These are phyloP conservation scores for Calophaca sinica DNA, from an alignment of 306 rosid species.

Conservation along the genomic window DNA sequence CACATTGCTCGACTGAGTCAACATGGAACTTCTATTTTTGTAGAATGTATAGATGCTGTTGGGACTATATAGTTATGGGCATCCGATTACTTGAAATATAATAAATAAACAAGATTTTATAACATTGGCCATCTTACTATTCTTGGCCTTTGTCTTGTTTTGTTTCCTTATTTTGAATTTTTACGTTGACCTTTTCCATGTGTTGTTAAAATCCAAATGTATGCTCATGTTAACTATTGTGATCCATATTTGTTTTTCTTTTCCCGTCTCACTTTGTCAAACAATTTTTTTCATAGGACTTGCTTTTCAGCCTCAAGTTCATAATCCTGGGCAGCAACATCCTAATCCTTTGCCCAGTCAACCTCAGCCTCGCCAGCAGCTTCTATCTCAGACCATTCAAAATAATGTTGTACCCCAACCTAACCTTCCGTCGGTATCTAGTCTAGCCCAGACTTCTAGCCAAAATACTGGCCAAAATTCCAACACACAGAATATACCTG, in stretches of 20 bases:
- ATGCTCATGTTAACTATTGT: slow-evolving; percentile 30
- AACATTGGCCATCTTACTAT: slow-evolving; percentile 12
- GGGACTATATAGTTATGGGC: not conserved
- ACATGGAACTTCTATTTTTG: not conserved
- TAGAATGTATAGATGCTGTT: slow-evolving; percentile 10
- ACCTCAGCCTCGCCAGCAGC: slow-evolving; percentile 72
- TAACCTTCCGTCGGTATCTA: slow-evolving; percentile 61
- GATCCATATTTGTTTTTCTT: not conserved
- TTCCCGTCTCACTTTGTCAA: slow-evolving; percentile 23
- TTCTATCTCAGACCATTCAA: slow-evolving; percentile 74
- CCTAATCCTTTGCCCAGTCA: slow-evolving; percentile 65
- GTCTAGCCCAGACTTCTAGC: slow-evolving; percentile 65
- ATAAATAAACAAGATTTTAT: slow-evolving; percentile 4
- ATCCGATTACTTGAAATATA: slow-evolving; percentile 24
- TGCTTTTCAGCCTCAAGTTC: slow-evolving; percentile 62
- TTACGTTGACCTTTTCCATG: slow-evolving; percentile 10
- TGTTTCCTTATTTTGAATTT: slow-evolving; percentile 10
- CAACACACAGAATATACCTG: slow-evolving; percentile 67
- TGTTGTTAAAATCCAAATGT: slow-evolving; percentile 32
- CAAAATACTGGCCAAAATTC: slow-evolving; percentile 71
- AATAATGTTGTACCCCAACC: slow-evolving; percentile 57
- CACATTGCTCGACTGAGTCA: not conserved
- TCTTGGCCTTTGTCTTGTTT: not conserved
- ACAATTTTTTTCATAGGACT: slow-evolving; percentile 56
- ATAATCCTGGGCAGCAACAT: slow-evolving; percentile 72